Percentiles rank a stretch among this genome's conserved stretches.
Conservation (phyloP, 192 early-diverging fungal species). For the Backusella luteola region DNA sequence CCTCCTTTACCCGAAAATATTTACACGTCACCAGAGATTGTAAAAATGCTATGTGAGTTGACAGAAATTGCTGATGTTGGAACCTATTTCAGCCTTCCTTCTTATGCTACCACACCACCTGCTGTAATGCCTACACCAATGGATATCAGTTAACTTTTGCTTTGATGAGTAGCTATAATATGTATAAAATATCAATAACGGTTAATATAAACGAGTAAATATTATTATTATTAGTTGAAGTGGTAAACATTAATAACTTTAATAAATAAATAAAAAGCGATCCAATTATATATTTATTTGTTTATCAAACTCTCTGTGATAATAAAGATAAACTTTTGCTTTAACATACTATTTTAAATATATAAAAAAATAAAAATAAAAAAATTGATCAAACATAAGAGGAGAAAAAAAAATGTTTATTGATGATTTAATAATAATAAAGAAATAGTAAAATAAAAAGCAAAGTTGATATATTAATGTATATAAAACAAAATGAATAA, state of each 20-base stretch:
- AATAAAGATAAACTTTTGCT: no score
- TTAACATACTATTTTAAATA: no score
- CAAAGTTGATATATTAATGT: background rate
- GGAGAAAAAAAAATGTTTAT: background rate
- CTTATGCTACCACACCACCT: slow-evolving; percentile 11
- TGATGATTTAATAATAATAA: background rate
- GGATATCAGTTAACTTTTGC: background rate
- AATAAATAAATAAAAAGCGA: no score
- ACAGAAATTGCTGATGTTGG: slow-evolving; percentile 45
- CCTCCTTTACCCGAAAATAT: slow-evolving; percentile 62
- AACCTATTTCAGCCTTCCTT: slow-evolving; percentile 42
- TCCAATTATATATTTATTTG: no score
- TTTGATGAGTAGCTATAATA: background rate
- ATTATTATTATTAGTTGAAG: no score
- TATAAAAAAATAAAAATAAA: no score
- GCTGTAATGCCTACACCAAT: background rate
- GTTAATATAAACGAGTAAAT: background rate
- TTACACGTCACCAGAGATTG: slow-evolving; percentile 60
- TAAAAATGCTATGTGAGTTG: slow-evolving; percentile 52
- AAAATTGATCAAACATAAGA: background rate
- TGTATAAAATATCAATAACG: background rate
- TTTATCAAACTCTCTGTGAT: no score
- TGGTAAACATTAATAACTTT: no score
- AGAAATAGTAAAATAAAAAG: background rate
- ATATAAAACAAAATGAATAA: slow-evolving; percentile 11